Base-by-base conservation (phyloP, 2,329 filamentous ascomycete genomes). In the Pseudocercospora pini-densiflorae region DNA sequence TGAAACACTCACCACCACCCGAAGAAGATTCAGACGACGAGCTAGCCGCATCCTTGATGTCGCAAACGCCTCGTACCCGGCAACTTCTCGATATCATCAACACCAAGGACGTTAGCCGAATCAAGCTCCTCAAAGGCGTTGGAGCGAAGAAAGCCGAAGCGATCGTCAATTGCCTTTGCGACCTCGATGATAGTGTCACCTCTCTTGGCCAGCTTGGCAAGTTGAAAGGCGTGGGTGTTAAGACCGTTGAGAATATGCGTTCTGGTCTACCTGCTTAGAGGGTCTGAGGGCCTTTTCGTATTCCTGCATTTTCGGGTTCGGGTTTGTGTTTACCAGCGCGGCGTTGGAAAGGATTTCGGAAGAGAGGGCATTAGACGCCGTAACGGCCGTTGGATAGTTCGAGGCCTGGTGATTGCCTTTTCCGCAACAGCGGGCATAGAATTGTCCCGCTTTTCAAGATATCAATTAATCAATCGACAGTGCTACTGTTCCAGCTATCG, bases 41-140 rank as follows among this genome's bases (percentile, higher is more conserved):
- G 49, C 70, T 77, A 31, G 71, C 70, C 5, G 53, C 65, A 9
- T 65, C 69, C 8, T 61, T 74, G 12, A 65, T 66, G 10, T 68
- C 67, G 5, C 75, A 80, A 54, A 85, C 87, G 0, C 89, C 89
- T 1, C 84, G 87, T 3, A 89, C 89, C 6, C 83, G 83, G 68
- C 85, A 86, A 66, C 80, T 93, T 2, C 83, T 93, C 2, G 82
- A 86, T 55, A 90, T 93, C 72, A 87, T 93, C 79, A 93, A 93
- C 81, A 92, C 89, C 21, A 85, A 89, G 58, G 89, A 93, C 67
- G 79, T 90, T 19, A 81, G 81, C 14, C 83, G 86, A 74, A 93
- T 93, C 77, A 86, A 86, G 73, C 80, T 86, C 2, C 82, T 93
- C 1, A 88, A 88, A 45, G 91, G 91, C 1, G 89, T 93, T 10